Evolutionary conservation across 2,329 filamentous ascomycete species (phyloP), one percentile per base, ranked within the genome.

Genomic region (Epichloe brachyelytri): DNA sequence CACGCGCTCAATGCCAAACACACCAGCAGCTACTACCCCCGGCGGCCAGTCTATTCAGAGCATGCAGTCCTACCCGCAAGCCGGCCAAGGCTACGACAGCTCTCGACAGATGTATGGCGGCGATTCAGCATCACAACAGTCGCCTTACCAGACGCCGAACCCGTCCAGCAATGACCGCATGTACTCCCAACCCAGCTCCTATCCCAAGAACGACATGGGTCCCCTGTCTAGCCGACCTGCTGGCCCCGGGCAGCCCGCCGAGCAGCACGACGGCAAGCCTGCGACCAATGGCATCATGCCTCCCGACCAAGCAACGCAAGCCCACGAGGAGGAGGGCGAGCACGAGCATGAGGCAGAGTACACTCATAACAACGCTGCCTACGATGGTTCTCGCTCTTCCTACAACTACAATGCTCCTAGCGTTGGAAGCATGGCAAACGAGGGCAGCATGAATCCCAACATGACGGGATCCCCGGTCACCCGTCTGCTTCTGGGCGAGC

Each of bases 21-120:
- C 88, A n/a, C 88, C 88, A 54, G 88, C 88, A 54, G 88, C 88
- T 26, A 91, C 88, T 5, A 95, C 91, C 90, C 91, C 91, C 0
- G 88, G 87, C 22, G 79, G 77, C 54, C 76, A 78, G 30, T 17
- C 51, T 11, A 76, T 94, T 55, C 85, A 88, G 59, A 83, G 78
- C 62, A 88, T 95, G 77, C 85, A 85, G 59, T 72, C 82, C 3
- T 95, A 95, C 65, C 84, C 82, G 48, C 71, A 76, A 56, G 78
- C 71, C 58, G 81, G 73, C 52, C 86, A 82, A 67, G 71, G 74
- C 44, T 95, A 95, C 61, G 88, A 95, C 62, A 79, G 69, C 60
- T 82, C 86, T 10, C 82, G 91, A 54, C 80, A 83, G 45, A 82
- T 93, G 69, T 95, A 95, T 65, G 86, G 82, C 66, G 86, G 82